Evolutionary conservation across 164 flowering plant genomes (phyloP), one percentile per base, ranked within the genome.

Genomic region (Magnolia sinica): DNA sequence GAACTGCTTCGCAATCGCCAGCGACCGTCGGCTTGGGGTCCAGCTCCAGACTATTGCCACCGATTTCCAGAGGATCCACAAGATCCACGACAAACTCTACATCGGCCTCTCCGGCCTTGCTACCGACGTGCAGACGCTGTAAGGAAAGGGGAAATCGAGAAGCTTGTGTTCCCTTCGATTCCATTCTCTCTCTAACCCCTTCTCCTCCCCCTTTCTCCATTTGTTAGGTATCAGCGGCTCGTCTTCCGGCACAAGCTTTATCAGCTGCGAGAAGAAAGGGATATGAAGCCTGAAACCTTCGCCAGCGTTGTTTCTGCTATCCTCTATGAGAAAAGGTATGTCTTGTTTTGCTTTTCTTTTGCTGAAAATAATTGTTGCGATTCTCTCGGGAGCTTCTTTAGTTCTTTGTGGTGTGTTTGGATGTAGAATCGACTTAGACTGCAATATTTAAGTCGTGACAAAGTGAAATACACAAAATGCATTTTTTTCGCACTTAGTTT

Each of bases 11-110:
- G 99, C 96, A 29, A 91, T 94, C 49, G 98, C 93, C 37, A 92
- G 98, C 79, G 99, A 95, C 81, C 90, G 99, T 61, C 80, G 98
- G 0, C 89, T 94, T 5, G 98, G 99, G 0, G 97, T 96, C 71
- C 98, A 96, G 87, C 92, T 96, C 59, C 99, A 96, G 74, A 96
- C 97, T 2, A 80, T 96, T 75, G 98, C 97, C 50, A 96, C 99
- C 7, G 98, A 96, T 83, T 94, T 94, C 67, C 88, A 91, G 85
- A 87, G 80, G 64, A 91, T 96, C 76, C 89, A 75, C 79, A 87
- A 86, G 64, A 88, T 96, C 68, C 98, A 96, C 77, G 97, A 90
- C 50, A 85, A 86, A 66, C 87, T 96, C 50, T 89, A 87, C 72
- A 51, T 96, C 55, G 99, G 98, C 45, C 91, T 96, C 64, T 81